A percentile compares a stretch with the other conserved stretches of the same genome.
These are phyloP conservation scores for Aspergillus funiculosus DNA, from an alignment of 495 filamentous ascomycete genomes.

Conservation along the genomic window DNA sequence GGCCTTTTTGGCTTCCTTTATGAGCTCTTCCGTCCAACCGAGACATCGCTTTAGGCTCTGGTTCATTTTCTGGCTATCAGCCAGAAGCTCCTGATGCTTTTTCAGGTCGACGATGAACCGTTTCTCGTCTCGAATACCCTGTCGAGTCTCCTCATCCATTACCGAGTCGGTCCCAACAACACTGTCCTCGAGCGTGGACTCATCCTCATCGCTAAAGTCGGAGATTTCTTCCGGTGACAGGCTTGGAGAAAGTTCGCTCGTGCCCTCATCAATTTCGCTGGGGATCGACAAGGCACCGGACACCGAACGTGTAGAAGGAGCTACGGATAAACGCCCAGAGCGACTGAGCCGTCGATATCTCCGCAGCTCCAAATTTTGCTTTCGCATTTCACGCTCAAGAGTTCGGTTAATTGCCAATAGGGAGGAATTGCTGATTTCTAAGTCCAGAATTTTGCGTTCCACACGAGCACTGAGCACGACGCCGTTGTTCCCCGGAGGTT, in stretches of 20 bases:
- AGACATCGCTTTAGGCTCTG: slow-evolving; percentile 85
- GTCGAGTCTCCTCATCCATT: slow-evolving; percentile 37
- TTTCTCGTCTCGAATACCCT: slow-evolving; percentile 60
- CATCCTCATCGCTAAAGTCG: slow-evolving; percentile 45
- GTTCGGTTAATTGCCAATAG: slow-evolving; percentile 95
- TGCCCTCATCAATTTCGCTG: slow-evolving; percentile 34
- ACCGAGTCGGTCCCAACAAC: slow-evolving; percentile 31
- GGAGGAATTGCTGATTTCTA: slow-evolving; percentile 97
- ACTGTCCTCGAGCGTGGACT: slow-evolving; percentile 34
- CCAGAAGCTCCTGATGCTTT: slow-evolving; percentile 79
- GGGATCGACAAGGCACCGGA: slow-evolving; percentile 36
- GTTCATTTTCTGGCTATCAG: slow-evolving; percentile 90
- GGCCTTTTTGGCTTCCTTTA: slow-evolving; percentile 79
- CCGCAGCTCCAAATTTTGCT: slow-evolving; percentile 83
- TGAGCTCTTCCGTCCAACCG: slow-evolving; percentile 79
- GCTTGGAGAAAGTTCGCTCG: slow-evolving; percentile 31
- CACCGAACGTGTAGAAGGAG: slow-evolving; percentile 39
- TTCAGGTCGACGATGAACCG: slow-evolving; percentile 74
- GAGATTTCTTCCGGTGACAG: slow-evolving; percentile 36
- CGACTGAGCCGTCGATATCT: slow-evolving; percentile 76
- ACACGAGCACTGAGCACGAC: slow-evolving; percentile 76
- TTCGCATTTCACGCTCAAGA: slow-evolving; percentile 82
- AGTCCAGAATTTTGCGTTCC: slow-evolving; percentile 90
- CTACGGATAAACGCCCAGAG: slow-evolving; percentile 62
- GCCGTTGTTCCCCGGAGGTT: slow-evolving; percentile 50